Conservation (phyloP, 768 basidiomycete genomes). For the Hericium coralloides region DNA sequence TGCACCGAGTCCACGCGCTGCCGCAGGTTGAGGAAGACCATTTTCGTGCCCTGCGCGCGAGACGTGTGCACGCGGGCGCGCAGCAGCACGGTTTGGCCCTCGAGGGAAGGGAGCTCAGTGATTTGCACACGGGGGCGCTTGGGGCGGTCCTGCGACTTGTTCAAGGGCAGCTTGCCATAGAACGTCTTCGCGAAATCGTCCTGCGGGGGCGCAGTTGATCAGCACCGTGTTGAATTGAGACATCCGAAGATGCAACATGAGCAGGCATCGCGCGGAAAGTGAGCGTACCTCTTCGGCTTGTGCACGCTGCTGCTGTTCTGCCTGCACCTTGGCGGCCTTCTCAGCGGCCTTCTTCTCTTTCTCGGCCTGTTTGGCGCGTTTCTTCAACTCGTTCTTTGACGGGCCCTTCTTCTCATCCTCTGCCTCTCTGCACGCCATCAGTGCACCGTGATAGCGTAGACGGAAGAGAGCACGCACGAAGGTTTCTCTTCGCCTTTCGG, state of each 20-base stretch:
- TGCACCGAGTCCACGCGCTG: conserved; percentile 85
- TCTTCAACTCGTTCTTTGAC: conserved; percentile 86
- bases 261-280: too few species aligned
- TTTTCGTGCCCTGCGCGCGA: conserved; percentile 89
- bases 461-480: too few species aligned
- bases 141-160: conserved; percentile 81
- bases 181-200: conserved; percentile 72
- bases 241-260: not conserved
- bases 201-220: conserved; percentile 3
- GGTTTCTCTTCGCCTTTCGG: too few species aligned
- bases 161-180: conserved; percentile 84
- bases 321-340: conserved; percentile 71
- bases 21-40: conserved; percentile 89
- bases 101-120: conserved; percentile 47
- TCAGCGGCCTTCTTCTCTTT: conserved; percentile 87
- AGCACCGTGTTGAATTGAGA: not conserved
- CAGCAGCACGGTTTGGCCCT: conserved; percentile 70
- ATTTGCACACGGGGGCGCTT: conserved; percentile 57
- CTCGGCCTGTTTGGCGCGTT: conserved; percentile 82
- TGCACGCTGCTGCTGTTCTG: conserved; percentile 57
- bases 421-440: conserved; percentile 11
- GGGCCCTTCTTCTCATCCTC: conserved; percentile 36
- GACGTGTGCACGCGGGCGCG: conserved; percentile 89
- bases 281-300: conserved; percentile 52
- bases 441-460: not conserved